Percentiles rank a stretch among this genome's conserved stretches.
These are phyloP conservation scores for Cynanchum wilfordii DNA, from an alignment of 257 asterid species.

Conservation along the genomic window DNA sequence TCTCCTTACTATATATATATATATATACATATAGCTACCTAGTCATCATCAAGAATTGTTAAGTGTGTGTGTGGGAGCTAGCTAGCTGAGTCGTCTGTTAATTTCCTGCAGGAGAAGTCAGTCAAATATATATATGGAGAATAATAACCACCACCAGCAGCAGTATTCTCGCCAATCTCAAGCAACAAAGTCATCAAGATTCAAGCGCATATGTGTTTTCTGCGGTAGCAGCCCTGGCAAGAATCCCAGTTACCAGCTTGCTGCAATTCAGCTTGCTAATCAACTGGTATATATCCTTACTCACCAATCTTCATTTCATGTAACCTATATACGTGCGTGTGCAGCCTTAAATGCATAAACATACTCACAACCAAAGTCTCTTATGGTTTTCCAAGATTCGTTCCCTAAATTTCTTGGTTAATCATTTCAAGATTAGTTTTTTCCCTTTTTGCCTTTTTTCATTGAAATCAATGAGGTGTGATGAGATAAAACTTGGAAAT, in stretches of 20 bases:
- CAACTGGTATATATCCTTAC: slow-evolving; percentile 41
- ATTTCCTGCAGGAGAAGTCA: background rate
- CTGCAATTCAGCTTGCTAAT: slow-evolving; percentile 70
- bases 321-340: background rate
- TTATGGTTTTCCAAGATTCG: background rate
- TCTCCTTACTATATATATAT: background rate
- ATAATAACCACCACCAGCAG: slow-evolving; percentile 11
- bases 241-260: slow-evolving; percentile 65
- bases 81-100: background rate
- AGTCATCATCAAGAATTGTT: background rate
- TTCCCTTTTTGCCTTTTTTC: background rate
- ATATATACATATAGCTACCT: background rate
- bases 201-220: slow-evolving; percentile 69
- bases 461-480: background rate
- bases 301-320: background rate
- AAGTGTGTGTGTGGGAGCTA: background rate
- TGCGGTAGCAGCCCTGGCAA: slow-evolving; percentile 89
- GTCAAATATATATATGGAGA: slow-evolving; percentile 39
- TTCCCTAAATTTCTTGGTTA: background rate
- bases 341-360: too few species aligned
- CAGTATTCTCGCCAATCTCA: slow-evolving; percentile 17
- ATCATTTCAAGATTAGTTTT: background rate
- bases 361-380: too few species aligned
- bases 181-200: slow-evolving; percentile 49
- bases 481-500: background rate